Conservation (phyloP, 208 protist species). For the Leptomonas seymouri region DNA sequence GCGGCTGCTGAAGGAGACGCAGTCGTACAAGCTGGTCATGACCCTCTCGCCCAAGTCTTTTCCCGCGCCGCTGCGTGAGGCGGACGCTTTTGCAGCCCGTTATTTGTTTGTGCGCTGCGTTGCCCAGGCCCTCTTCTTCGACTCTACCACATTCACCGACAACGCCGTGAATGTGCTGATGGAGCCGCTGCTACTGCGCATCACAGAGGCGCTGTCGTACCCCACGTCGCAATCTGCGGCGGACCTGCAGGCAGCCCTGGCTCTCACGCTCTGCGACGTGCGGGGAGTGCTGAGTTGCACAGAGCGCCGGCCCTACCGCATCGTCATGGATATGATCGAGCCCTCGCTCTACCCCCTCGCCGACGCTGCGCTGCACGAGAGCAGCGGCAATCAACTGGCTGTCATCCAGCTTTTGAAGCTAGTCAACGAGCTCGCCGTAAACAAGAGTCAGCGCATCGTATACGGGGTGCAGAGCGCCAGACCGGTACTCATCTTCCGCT, state of each 20-base stretch:
- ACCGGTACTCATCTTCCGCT: conserved; percentile 35
- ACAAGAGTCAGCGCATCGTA: conserved; percentile 47
- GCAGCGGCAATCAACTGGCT: conserved; percentile 9
- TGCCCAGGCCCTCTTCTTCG: conserved; percentile 32
- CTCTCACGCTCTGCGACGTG: conserved; percentile 37
- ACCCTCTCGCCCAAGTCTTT: conserved; percentile 18
- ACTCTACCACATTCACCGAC: conserved; percentile 23
- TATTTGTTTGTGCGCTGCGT: conserved; percentile 49
- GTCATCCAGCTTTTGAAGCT: conserved; percentile 37
- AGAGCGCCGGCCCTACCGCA: conserved; percentile 34
- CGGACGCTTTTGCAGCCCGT: conserved; percentile 21
- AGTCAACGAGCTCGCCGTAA: conserved; percentile 40
- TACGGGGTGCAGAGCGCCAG: conserved; percentile 32
- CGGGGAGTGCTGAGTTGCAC: conserved; percentile 45
- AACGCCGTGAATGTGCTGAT: conserved; percentile 19
- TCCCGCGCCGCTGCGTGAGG: conserved; percentile 20
- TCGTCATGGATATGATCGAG: conserved; percentile 41
- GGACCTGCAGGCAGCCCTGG: conserved; percentile 2
- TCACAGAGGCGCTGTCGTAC: conserved; percentile 9
- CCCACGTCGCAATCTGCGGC: neutral
- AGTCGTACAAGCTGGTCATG: conserved; percentile 21
- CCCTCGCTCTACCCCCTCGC: conserved; percentile 28
- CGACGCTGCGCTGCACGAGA: conserved; percentile 23
- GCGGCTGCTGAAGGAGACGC: conserved; percentile 34
- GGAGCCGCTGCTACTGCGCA: conserved; percentile 26